Evolutionary conservation across 2,329 filamentous ascomycete species (phyloP), one percentile per base, ranked within the genome.

Genomic region (Fusarium virguliforme): DNA sequence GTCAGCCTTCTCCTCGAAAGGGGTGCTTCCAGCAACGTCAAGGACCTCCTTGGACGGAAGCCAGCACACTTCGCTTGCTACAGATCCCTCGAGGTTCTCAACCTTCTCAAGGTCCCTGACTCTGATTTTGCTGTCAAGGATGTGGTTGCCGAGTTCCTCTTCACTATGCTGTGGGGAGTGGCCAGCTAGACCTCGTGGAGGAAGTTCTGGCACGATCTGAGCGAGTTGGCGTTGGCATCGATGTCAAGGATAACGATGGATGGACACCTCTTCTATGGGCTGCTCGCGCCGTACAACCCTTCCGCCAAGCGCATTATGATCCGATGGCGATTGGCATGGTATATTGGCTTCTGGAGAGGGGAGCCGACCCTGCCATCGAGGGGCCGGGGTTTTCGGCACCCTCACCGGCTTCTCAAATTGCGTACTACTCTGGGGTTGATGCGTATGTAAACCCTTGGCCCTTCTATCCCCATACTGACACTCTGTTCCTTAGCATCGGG

Each of bases 251-350:
- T 1, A 43, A 50, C 3, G 64, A 67, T 10, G 64, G 67, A 3
- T 61, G 67, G 60, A 69, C 64, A 6, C 60, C 64, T 2, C 40
- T 67, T 1, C 60, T 64, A 38, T 69, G 67, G 67, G 60, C 46
- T 8, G 57, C 43, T 10, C 57, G 57, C 10, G 15, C 32, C 32
- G 26, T 30, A 30, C 43, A 30, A 18, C 26, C 26, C 15, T 8
- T 12, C 6, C 43, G 43, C 15, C 43, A 50, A 7, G 6, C n/a
- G 15, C 26, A 12, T 8, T n/a, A 6, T 4, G 5, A 40, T 28
- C 30, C 15, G n/a, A 40, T 30, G 30, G 12, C 32, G 13, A 38
- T 8, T 4, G 18, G 53, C 8, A 34, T 38, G 24, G 32, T 60
- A 1, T 35, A 35, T 3, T 13, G 53, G 1, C 61, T 63, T 1